phyloP scores from a whole-genome alignment of 192 early-diverging fungal genomes.

The Coemansia sp. region DNA sequence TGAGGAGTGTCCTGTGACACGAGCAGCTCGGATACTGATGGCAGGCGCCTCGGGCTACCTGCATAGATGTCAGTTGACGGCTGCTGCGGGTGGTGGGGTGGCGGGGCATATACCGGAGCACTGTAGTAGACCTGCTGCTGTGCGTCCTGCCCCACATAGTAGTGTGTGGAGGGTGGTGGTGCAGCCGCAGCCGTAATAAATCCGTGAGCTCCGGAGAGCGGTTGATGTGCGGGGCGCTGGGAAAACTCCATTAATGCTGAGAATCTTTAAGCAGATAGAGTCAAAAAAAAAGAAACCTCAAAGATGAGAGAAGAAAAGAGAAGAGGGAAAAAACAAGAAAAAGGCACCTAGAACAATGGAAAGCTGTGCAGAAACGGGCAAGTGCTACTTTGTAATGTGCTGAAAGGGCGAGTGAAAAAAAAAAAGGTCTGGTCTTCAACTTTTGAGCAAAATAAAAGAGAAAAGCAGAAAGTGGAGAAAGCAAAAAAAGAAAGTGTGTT shows the following conservation, averaged over 20 bases:
- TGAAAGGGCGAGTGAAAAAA: not conserved
- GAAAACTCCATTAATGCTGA: constrained; percentile 43
- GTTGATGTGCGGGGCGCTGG: constrained; percentile 43
- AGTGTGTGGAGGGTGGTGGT: constrained; percentile 28
- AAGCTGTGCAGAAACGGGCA: not conserved
- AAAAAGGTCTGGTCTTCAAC: not conserved
- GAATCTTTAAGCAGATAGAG: not conserved
- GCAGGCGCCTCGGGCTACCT: constrained; percentile 29
- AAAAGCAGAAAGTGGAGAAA: no score
- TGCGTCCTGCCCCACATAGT: constrained; percentile 17
- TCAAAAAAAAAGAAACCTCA: not conserved
- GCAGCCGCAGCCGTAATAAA: constrained; percentile 21
- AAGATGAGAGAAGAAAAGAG: not conserved
- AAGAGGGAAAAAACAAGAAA: not conserved
- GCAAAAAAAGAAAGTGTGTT: no score
- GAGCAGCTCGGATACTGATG: constrained; percentile 45
- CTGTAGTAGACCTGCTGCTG: constrained; percentile 12
- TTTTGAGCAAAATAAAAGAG: no score
- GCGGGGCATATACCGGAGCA: constrained; percentile 6
- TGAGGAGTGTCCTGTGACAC: constrained; percentile 17
- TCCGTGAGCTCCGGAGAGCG: constrained; percentile 26
- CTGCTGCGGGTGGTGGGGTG: constrained; percentile 3
- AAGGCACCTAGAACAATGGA: not conserved
- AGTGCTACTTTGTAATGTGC: no score
- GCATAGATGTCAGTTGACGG: constrained; percentile 16